These are phyloP conservation scores for Proliferodiscus dingleyae DNA, from an alignment of 2,329 filamentous ascomycete species.

Conservation along the genomic window DNA sequence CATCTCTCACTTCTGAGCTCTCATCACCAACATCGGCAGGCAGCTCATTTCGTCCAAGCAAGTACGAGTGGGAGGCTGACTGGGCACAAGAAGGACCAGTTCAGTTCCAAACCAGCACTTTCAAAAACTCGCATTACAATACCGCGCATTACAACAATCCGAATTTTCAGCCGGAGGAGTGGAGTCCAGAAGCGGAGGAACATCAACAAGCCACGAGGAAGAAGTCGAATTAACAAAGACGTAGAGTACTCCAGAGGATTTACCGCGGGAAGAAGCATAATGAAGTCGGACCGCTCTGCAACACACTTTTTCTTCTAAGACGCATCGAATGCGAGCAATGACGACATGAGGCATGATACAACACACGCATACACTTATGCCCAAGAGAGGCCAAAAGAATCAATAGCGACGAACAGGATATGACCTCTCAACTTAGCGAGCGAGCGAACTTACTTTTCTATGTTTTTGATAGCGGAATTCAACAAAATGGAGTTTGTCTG, in stretches of 20 bases:
- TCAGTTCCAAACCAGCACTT: conserved; percentile 46
- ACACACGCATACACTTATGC: no score
- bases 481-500: no score
- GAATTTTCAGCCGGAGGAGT: conserved; percentile 54
- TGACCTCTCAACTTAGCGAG: no score
- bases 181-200: conserved; percentile 32
- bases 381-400: no score
- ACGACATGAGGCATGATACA: no score
- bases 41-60: conserved; percentile 30
- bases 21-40: conserved; percentile 20
- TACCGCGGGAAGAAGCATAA: neutral
- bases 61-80: conserved; percentile 31
- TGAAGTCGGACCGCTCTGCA: neutral
- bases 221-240: conserved; percentile 15
- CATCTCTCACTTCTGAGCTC: conserved; percentile 14
- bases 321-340: no score
- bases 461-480: no score
- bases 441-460: no score
- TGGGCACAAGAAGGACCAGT: conserved; percentile 26
- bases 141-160: conserved; percentile 63
- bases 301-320: neutral
- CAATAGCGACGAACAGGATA: no score
- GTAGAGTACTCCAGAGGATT: neutral
- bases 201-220: conserved; percentile 14
- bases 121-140: conserved; percentile 64